Evolutionary conservation across 1,284 basidiomycete species (phyloP), one percentile per base, ranked within the genome.

Genomic region (Heterobasidion occidentale): DNA sequence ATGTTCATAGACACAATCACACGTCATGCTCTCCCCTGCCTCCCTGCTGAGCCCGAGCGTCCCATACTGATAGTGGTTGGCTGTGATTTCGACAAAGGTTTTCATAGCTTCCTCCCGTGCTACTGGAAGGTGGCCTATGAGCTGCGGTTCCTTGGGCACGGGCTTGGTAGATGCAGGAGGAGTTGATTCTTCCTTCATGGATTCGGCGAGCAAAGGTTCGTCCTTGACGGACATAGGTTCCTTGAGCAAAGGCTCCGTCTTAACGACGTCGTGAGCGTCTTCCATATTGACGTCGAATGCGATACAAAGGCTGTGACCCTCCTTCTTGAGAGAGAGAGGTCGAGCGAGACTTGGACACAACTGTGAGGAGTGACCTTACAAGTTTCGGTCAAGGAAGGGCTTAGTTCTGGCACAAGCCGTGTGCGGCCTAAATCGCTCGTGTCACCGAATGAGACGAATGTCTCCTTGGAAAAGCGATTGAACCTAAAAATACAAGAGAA

Each of bases 21-120:
- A 98, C 46, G 87, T 85, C 88, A 94, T 93, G 71, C 91, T 88
- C 74, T 98, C 94, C 65, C 91, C 80, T 57, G 88, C 83, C 71
- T 95, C 93, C 67, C 89, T 85, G 50, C 90, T 92, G 63, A 85
- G 80, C 11, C 97, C 97, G 55, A 99, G 75, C 46, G 86, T 82
- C 67, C 88, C 88, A 71, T 88, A 88, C 75, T 96, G 92, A 69
- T 98, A 98, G 63, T 86, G 84, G 68, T 95, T 98, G 63, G 77
- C 80, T 55, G 73, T 64, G 64, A 98, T 84, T 69, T 89, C 81
- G 59, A 72, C 74, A 66, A 95, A 99, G 7, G 84, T 89, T 62
- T 73, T 74, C 62, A 88, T 71, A 35, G 96, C 95, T 45, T 79
- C 83, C 57, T 83, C 76, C 67, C 87, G 83, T 27, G 92, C 92